Percentiles rank a stretch among this genome's conserved stretches.
Evolutionary conservation across 2,329 filamentous ascomycete genomes (phyloP).

Genomic region (Camptophora hylomeconis): DNA sequence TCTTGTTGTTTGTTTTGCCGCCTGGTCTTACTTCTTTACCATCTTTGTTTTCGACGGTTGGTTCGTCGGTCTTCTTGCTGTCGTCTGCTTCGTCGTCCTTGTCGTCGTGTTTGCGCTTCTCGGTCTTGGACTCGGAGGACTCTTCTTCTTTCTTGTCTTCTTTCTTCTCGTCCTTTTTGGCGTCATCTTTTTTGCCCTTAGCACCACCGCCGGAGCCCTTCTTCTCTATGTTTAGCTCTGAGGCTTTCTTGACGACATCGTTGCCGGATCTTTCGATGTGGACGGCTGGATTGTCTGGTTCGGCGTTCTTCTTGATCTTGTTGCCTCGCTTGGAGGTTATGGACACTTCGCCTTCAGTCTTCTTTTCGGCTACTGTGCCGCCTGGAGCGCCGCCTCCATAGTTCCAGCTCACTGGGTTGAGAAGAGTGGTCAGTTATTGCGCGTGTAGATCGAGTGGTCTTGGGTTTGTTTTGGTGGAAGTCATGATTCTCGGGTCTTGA

Average conservation of each 20-base stretch:
- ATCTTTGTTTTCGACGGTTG: slow-evolving; percentile 19
- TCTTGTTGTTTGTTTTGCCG: slow-evolving; percentile 6
- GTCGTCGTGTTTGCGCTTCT: slow-evolving; percentile 4
- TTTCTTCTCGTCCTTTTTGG: slow-evolving; percentile 19
- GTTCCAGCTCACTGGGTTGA: slow-evolving; percentile 46
- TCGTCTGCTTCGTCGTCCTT: slow-evolving; percentile 13
- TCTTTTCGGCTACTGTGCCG: slow-evolving; percentile 44
- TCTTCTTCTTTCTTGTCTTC: slow-evolving; percentile 19
- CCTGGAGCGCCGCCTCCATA: slow-evolving; percentile 43
- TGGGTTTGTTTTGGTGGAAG: too few relatives aligned
- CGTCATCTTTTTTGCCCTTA: slow-evolving; percentile 13
- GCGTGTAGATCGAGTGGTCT: too few relatives aligned
- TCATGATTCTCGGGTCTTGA: too few relatives aligned
- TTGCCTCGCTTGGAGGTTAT: slow-evolving; percentile 51
- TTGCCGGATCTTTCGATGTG: slow-evolving; percentile 46
- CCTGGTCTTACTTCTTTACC: slow-evolving; percentile 3
- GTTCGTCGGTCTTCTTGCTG: slow-evolving; percentile 27
- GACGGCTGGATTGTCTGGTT: slow-evolving; percentile 48
- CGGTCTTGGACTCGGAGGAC: slow-evolving; percentile 14
- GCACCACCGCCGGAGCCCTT: slow-evolving; percentile 20
- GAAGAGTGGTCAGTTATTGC: too few relatives aligned
- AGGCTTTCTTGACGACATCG: slow-evolving; percentile 51
- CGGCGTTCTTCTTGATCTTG: slow-evolving; percentile 50
- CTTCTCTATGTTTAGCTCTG: slow-evolving; percentile 45
- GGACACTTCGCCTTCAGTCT: slow-evolving; percentile 45